A percentile compares a stretch with the other conserved stretches of the same genome.
These are phyloP conservation scores for Cystobasidium tubakii DNA, from an alignment of 768 basidiomycete genomes.

Conservation along the genomic window DNA sequence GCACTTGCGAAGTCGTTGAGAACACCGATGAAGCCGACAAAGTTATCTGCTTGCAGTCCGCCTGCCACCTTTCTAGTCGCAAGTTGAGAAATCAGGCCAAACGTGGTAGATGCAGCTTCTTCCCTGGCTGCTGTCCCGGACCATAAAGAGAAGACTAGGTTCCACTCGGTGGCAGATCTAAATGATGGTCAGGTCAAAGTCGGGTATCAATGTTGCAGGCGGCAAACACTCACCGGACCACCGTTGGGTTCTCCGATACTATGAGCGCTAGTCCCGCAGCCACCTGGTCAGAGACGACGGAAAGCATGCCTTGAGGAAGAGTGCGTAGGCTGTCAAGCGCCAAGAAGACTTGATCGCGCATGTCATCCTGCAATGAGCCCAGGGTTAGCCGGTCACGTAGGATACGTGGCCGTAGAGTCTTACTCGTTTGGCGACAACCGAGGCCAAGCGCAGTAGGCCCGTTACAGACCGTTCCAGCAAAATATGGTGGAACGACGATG, in stretches of 20 bases:
- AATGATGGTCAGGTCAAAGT: conserved; percentile 54
- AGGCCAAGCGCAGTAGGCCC: conserved; percentile 73
- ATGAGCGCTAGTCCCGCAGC: conserved; percentile 70
- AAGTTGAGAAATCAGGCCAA: conserved; percentile 68
- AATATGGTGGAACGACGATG: conserved; percentile 76
- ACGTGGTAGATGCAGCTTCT: conserved; percentile 77
- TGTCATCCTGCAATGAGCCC: conserved; percentile 56
- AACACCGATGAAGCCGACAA: conserved; percentile 67
- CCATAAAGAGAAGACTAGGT: conserved; percentile 77
- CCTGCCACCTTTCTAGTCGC: conserved; percentile 59
- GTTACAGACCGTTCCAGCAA: conserved; percentile 92
- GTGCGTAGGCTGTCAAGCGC: conserved; percentile 84
- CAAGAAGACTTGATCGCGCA: conserved; percentile 89
- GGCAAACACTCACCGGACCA: conserved; percentile 58
- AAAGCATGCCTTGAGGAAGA: conserved; percentile 68
- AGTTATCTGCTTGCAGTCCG: conserved; percentile 69
- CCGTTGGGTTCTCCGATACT: conserved; percentile 66
- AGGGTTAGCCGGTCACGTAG: background rate
- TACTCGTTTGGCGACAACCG: conserved; percentile 73
- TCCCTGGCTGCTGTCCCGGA: conserved; percentile 77
- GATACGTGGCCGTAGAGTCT: conserved; percentile 41
- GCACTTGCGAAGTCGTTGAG: conserved; percentile 78
- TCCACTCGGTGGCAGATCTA: conserved; percentile 77
- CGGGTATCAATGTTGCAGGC: background rate
- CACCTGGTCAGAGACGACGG: conserved; percentile 85